Evolutionary conservation across 73 alveolate genomes (phyloP), one percentile per base, ranked within the genome.

Genomic region (Blepharisma japonicum): DNA sequence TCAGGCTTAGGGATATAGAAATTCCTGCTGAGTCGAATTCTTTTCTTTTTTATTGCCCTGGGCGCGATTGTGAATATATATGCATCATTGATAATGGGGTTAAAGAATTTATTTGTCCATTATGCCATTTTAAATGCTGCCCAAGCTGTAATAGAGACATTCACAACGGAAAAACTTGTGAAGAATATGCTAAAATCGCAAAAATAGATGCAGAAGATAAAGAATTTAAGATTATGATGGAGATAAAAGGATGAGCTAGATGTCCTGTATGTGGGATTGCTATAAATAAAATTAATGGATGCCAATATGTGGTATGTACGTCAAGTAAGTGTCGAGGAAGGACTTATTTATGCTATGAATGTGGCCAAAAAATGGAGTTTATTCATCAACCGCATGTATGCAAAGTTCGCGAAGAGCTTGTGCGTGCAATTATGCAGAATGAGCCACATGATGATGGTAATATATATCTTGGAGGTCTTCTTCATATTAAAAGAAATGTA

Each of bases 121-220:
- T 18, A n/a, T 70, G 80, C 80, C n/a, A 38, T 45, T 70, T 11
- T 7, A 0, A 38, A 23, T 38, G 32, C 4, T 70, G 80, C 39
- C 80, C 80, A 45, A 70, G 27, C 11, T 70, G 80, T 5, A n/a
- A 45, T 70, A 8, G 5, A n/a, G 20, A 39, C 14, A 7, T 54
- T 70, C 80, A 70, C 27, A 23, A 70, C 2, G 80, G 80, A 3
- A 25, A 38, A 45, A 70, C 80, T 47, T 70, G 80, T 47, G 56
- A 70, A 45, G 80, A 25, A 25, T 70, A 14, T 70, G 42, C 11
- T 14, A 14, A 38, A 0, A 14, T 1, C 3, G n/a, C 14, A 45
- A 47, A 32, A 14, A n/a, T 70, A 14, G 80, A n/a, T n/a, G 2
- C 0, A n/a, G 42, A 45, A 18, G 66, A 70, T 39, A 9, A 38